Percentiles rank a stretch among this genome's conserved stretches.
phyloP scores from a whole-genome alignment of 495 filamentous ascomycete species.

The Articulospora tetracladia region DNA sequence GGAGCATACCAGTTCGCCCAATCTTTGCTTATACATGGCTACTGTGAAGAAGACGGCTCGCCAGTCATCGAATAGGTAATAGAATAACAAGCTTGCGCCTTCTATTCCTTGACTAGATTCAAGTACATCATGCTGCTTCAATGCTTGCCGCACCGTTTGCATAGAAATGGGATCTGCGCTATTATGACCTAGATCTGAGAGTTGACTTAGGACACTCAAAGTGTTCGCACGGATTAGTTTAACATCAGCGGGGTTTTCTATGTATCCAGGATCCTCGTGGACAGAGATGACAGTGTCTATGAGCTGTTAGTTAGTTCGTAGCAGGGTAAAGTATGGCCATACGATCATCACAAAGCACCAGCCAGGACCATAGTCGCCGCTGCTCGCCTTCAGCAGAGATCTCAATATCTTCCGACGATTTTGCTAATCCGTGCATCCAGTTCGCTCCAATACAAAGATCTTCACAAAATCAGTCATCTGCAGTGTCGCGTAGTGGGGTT shows the following conservation, averaged over 20 bases:
- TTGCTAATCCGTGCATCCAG: conserved; percentile 58
- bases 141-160: conserved; percentile 31
- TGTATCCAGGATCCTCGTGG: conserved; percentile 58
- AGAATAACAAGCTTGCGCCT: conserved; percentile 72
- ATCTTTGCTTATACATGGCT: conserved; percentile 39
- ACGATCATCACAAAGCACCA: conserved; percentile 79
- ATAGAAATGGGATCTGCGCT: conserved; percentile 45
- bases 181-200: conserved; percentile 48
- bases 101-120: conserved; percentile 40
- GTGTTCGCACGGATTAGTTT: conserved; percentile 62
- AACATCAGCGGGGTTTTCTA: conserved; percentile 36
- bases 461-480: conserved; percentile 26
- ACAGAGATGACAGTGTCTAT: conserved; percentile 73
- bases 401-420: conserved; percentile 20
- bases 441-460: conserved; percentile 83
- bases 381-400: conserved; percentile 16
- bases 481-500: not conserved
- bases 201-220: conserved; percentile 64
- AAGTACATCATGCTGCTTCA: conserved; percentile 16
- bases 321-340: conserved; percentile 18
- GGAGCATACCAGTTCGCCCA: conserved; percentile 52
- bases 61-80: conserved; percentile 89
- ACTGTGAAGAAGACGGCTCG: conserved; percentile 63
- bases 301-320: conserved; percentile 11
- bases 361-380: conserved; percentile 63